Conservation (phyloP, 306 rosid species). For the Cercis canadensis region DNA sequence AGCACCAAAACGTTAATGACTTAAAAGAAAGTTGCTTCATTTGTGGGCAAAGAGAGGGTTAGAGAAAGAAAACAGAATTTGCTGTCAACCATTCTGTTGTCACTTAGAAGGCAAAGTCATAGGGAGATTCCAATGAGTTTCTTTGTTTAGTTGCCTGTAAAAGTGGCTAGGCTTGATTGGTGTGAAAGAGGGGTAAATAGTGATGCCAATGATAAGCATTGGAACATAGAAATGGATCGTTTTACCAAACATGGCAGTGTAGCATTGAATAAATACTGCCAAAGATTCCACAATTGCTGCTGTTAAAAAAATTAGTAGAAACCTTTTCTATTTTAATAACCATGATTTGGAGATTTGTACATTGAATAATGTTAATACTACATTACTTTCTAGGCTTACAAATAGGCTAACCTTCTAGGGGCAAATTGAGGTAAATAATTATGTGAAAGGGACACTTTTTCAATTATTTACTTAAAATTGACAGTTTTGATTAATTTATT, state of each 20-base stretch:
- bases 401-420: no score
- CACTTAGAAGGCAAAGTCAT: conserved; percentile 26
- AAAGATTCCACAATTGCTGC: no score
- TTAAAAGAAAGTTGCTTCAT: conserved; percentile 28
- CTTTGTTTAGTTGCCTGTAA: not conserved
- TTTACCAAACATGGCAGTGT: not conserved
- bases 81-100: conserved; percentile 44
- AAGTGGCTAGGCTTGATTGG: not conserved
- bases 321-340: no score
- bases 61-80: conserved; percentile 26
- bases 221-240: not conserved
- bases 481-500: no score
- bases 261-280: conserved; percentile 1
- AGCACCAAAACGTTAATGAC: conserved; percentile 22
- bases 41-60: conserved; percentile 26
- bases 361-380: no score
- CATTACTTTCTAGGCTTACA: no score
- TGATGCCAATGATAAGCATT: conserved; percentile 28
- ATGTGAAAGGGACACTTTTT: no score
- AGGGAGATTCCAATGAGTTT: not conserved
- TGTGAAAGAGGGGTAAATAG: not conserved
- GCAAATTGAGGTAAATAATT: no score
- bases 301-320: no score
- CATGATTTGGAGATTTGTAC: no score
- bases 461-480: no score